Percentiles rank a stretch among this genome's conserved stretches.
phyloP scores from a whole-genome alignment of 768 basidiomycete species.

The Lanmaoa rubissima region DNA sequence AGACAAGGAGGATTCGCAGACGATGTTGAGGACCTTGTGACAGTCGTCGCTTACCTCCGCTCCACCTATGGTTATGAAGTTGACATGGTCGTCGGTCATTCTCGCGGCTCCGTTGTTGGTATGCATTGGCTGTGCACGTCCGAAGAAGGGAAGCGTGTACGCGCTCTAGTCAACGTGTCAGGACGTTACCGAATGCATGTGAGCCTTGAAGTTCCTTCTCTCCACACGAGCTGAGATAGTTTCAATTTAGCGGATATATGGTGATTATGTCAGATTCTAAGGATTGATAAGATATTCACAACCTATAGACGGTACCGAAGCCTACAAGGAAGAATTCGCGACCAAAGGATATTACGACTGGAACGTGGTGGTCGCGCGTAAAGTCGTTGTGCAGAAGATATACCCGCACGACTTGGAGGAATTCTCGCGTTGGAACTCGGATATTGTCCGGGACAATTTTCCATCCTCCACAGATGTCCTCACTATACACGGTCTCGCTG shows the following conservation, averaged over 20 bases:
- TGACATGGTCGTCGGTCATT: slow-evolving; percentile 74
- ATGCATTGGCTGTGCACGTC: slow-evolving; percentile 69
- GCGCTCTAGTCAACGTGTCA: slow-evolving; percentile 69
- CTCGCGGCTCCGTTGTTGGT: slow-evolving; percentile 67
- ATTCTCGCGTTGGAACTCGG: slow-evolving; percentile 66
- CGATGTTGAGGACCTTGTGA: slow-evolving; percentile 64
- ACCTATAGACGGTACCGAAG: slow-evolving; percentile 18
- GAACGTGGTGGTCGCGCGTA: slow-evolving; percentile 65
- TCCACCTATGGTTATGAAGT: slow-evolving; percentile 61
- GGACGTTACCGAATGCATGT: slow-evolving; percentile 81
- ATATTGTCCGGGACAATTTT: slow-evolving; percentile 66
- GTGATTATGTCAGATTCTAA: slow-evolving; percentile 10
- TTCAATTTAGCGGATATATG: slow-evolving; percentile 26
- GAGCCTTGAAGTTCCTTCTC: slow-evolving; percentile 13
- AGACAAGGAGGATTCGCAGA: slow-evolving; percentile 54
- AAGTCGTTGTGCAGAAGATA: slow-evolving; percentile 50
- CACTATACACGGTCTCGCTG: slow-evolving; percentile 73
- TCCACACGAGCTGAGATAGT: slow-evolving; percentile 3
- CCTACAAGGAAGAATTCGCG: slow-evolving; percentile 51
- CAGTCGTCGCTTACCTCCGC: slow-evolving; percentile 63
- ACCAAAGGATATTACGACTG: slow-evolving; percentile 61
- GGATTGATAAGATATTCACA: slow-evolving; percentile 1
- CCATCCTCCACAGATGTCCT: slow-evolving; percentile 64
- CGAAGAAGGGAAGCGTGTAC: slow-evolving; percentile 52
- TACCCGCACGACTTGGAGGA: slow-evolving; percentile 57